These are phyloP conservation scores for Spathaspora hagerdaliae DNA, from an alignment of 805 yeast genomes.

Conservation along the genomic window DNA sequence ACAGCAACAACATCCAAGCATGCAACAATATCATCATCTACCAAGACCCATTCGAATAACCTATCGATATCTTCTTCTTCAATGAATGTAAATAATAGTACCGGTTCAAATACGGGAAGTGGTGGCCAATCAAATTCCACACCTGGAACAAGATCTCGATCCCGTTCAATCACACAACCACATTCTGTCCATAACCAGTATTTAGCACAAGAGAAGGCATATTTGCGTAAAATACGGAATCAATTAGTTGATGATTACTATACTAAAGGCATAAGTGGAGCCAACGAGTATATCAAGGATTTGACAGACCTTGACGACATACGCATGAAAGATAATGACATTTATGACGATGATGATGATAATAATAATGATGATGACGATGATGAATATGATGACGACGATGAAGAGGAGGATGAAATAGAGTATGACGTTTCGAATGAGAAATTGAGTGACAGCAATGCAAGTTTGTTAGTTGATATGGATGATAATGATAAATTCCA, in stretches of 20 bases:
- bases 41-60: not conserved
- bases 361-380: conserved; percentile 1
- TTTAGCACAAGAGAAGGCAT: conserved; percentile 62
- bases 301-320: conserved; percentile 13
- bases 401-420: not conserved
- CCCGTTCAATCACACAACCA: conserved; percentile 17
- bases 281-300: conserved; percentile 22
- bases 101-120: too few species aligned
- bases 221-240: conserved; percentile 58
- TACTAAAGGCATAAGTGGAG: conserved; percentile 58
- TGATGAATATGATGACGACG: conserved; percentile 1
- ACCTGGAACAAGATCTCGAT: conserved; percentile 8
- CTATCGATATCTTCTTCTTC: not conserved
- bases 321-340: not conserved
- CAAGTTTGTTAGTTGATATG: conserved; percentile 34
- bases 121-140: not conserved
- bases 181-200: conserved; percentile 23
- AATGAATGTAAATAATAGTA: too few species aligned
- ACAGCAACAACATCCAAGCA: not conserved
- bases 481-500: conserved; percentile 42
- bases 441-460: conserved; percentile 6
- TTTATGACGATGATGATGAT: conserved; percentile 10
- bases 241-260: conserved; percentile 67
- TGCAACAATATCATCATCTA: not conserved
- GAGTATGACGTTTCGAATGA: not conserved